Percentiles rank a stretch among this genome's conserved stretches.
phyloP scores from a whole-genome alignment of 78 protist genomes.

The Dictyostelium citrinum region DNA sequence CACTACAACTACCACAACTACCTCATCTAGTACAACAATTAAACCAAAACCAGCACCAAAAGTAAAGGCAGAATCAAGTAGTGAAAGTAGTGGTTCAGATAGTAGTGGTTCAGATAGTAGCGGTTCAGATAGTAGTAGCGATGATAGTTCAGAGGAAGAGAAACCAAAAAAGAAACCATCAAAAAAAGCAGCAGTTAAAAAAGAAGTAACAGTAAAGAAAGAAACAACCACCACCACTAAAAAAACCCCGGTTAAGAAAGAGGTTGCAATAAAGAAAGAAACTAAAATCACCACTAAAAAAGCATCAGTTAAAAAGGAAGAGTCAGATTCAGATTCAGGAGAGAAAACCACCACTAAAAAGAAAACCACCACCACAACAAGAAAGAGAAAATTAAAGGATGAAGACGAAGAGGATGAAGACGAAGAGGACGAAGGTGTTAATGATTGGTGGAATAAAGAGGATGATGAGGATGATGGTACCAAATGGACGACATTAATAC shows the following conservation, averaged over 20 bases:
- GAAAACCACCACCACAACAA: neutral
- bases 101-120: neutral
- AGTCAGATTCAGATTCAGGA: neutral
- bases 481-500: slow-evolving; percentile 91
- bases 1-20: neutral
- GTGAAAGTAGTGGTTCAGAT: neutral
- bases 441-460: slow-evolving; percentile 48
- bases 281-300: neutral
- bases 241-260: slow-evolving; percentile 14
- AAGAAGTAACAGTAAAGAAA: neutral
- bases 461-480: neutral
- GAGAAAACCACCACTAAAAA: neutral
- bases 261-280: neutral
- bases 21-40: neutral
- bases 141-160: neutral
- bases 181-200: slow-evolving; percentile 27
- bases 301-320: slow-evolving; percentile 7
- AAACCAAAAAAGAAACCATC: slow-evolving; percentile 14
- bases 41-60: neutral
- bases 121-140: neutral
- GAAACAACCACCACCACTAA: slow-evolving; percentile 13
- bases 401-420: slow-evolving; percentile 34
- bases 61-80: neutral
- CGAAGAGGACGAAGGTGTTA: slow-evolving; percentile 27
- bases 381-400: neutral